Base-by-base conservation (phyloP, 2,329 filamentous ascomycete species). In the Ceratocystiopsis minuta region DNA sequence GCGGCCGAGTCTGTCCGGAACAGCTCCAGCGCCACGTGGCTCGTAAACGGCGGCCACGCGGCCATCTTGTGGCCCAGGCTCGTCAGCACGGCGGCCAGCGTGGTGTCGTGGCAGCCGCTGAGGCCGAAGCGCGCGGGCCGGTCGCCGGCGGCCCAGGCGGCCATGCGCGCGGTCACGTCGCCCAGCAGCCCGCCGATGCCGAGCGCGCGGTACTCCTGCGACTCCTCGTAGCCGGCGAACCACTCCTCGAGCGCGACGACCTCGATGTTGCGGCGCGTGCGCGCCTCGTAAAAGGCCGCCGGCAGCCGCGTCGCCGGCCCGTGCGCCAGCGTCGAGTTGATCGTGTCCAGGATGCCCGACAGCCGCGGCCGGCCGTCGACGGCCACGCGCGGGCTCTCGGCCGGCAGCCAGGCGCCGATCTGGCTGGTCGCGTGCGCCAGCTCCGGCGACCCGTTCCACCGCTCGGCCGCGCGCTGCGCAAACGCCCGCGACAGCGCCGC, bases 61-160 rank as follows among this genome's bases (percentile, higher is more conserved):
- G 71, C 72, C 16, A 64, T 63, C 36, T 82, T 66, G 55, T 84
- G 90, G 3, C 88, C 90, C 7, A 96, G 60, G 49, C 82, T 83
- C 15, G 78, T 64, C 24, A 98, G 63, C 2, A 85, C 65, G 1
- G 72, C 82, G 3, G 84, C 90, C 6, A 98, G 69, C 0, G 90
- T 96, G 2, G 90, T 96, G 55, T 96, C 87, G 59, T 95, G 87
- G 54, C 87, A 94, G 31, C 87, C 87, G 49, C 75, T 82, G 53
- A 96, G 64, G 15, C 76, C 79, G 49, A 96, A 78, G 47, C 78
- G 80, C 52, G 90, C 68, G 48, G 50, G 35, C 16, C 16, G 14
- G 37, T 24, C 11, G 34, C n/a, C 16, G 28, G 80, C 72, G n/a
- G 71, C 70, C 50, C 69, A 75, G 18, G 68, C 66, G 24, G 81